Conservation (phyloP, 306 rosid species). For the Castanopsis chinensis region DNA sequence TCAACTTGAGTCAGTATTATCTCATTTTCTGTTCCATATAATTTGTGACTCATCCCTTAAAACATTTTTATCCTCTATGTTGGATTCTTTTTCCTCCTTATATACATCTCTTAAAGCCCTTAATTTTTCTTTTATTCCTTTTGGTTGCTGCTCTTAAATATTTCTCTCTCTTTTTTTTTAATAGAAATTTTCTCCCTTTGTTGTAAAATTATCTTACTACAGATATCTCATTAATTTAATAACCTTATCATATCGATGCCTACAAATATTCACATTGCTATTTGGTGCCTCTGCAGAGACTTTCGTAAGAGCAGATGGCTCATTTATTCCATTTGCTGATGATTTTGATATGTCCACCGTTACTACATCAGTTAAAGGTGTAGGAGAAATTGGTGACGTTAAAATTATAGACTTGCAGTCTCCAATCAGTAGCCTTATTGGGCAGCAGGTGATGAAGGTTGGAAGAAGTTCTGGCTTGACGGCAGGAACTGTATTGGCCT, state of each 20-base stretch:
- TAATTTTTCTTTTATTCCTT: background rate
- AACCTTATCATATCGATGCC: background rate
- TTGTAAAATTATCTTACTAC: background rate
- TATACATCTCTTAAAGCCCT: background rate
- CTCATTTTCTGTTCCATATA: background rate
- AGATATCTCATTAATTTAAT: background rate
- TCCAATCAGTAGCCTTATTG: constrained; percentile 81
- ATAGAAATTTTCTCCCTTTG: background rate
- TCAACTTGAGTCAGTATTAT: background rate
- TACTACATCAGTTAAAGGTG: constrained; percentile 81
- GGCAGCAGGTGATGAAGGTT: constrained; percentile 93
- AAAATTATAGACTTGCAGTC: constrained; percentile 86
- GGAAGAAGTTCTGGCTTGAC: constrained; percentile 99
- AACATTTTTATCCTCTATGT: background rate
- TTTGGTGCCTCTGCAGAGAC: constrained; percentile 68
- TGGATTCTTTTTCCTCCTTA: background rate
- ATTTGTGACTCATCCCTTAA: background rate
- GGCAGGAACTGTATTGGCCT: constrained; percentile 87
- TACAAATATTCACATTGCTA: background rate
- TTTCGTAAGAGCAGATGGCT: constrained; percentile 96
- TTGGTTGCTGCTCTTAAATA: background rate
- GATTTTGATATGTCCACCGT: constrained; percentile 95
- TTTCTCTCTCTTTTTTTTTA: background rate
- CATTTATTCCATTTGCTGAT: constrained; percentile 96
- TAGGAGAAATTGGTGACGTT: constrained; percentile 81